These are phyloP conservation scores for Ehretia macrophylla DNA, from an alignment of 257 asterid species.

Conservation along the genomic window DNA sequence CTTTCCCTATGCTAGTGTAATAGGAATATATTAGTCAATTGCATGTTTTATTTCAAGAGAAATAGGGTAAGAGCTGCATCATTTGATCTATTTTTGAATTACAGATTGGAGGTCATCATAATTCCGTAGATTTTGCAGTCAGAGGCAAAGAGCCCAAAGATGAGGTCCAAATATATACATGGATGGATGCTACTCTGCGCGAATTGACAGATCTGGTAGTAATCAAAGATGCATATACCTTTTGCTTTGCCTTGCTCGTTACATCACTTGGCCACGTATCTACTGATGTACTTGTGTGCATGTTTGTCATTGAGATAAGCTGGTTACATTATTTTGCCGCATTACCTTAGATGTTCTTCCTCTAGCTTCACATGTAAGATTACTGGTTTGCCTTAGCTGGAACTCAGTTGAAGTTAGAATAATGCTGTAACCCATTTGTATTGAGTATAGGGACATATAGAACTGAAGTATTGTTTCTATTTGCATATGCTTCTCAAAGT, in stretches of 20 bases:
- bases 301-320: background rate
- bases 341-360: background rate
- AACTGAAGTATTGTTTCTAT: too few relatives aligned
- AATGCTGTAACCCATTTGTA: too few relatives aligned
- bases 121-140: slow-evolving; percentile 77
- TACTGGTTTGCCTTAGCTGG: background rate
- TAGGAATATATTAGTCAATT: too few relatives aligned
- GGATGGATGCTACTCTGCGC: slow-evolving; percentile 99
- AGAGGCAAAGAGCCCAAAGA: slow-evolving; percentile 99
- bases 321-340: background rate
- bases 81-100: background rate
- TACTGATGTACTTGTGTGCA: background rate
- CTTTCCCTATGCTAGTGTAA: too few relatives aligned
- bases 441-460: too few relatives aligned
- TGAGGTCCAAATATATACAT: slow-evolving; percentile 95
- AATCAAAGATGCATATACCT: background rate
- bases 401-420: background rate
- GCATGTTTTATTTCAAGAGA: too few relatives aligned
- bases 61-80: too few relatives aligned
- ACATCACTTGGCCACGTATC: background rate
- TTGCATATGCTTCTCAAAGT: too few relatives aligned
- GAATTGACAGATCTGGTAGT: slow-evolving; percentile 97
- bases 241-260: background rate
- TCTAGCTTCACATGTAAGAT: background rate
- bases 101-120: slow-evolving; percentile 90